phyloP scores from a whole-genome alignment of 805 yeast genomes.

The Pichia paraexigua region DNA sequence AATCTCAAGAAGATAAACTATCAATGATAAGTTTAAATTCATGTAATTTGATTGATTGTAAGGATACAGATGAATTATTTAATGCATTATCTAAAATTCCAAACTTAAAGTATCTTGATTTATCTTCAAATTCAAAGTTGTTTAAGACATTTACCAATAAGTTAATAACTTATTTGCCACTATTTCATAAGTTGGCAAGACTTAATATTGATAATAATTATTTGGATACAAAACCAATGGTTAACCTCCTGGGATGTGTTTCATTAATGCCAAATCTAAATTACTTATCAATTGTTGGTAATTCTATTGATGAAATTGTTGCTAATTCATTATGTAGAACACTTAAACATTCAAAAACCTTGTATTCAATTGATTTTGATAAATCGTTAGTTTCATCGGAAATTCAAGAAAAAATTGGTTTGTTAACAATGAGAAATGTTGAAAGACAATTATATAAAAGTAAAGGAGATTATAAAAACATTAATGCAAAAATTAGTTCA shows the following conservation, averaged over 20 bases:
- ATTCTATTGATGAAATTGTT: slow-evolving; percentile 49
- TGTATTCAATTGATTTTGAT: slow-evolving; percentile 64
- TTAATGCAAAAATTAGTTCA: slow-evolving; percentile 6
- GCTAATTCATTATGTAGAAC: slow-evolving; percentile 62
- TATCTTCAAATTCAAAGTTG: slow-evolving; percentile 59
- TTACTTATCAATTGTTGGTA: slow-evolving; percentile 64
- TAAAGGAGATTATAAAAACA: slow-evolving; percentile 2
- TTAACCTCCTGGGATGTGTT: slow-evolving; percentile 56
- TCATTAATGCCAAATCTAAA: slow-evolving; percentile 60
- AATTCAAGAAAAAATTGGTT: slow-evolving; percentile 64
- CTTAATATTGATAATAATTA: slow-evolving; percentile 67
- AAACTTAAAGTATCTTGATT: slow-evolving; percentile 60
- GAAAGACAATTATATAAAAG: slow-evolving; percentile 37
- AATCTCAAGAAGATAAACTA: slow-evolving; percentile 20
- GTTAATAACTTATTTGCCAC: slow-evolving; percentile 58
- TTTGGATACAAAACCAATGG: slow-evolving; percentile 46
- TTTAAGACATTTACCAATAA: slow-evolving; percentile 56
- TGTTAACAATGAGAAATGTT: slow-evolving; percentile 78
- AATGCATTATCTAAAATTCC: slow-evolving; percentile 46
- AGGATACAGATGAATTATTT: slow-evolving; percentile 43
- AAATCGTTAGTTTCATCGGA: slow-evolving; percentile 50
- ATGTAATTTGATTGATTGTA: slow-evolving; percentile 47
- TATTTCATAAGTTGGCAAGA: slow-evolving; percentile 54
- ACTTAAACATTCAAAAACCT: slow-evolving; percentile 54
- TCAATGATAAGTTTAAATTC: slow-evolving; percentile 56